Percentiles rank a stretch among this genome's conserved stretches.
Evolutionary conservation across 1,284 basidiomycete species (phyloP).

Genomic region (Coniferiporia sulphurascens): DNA sequence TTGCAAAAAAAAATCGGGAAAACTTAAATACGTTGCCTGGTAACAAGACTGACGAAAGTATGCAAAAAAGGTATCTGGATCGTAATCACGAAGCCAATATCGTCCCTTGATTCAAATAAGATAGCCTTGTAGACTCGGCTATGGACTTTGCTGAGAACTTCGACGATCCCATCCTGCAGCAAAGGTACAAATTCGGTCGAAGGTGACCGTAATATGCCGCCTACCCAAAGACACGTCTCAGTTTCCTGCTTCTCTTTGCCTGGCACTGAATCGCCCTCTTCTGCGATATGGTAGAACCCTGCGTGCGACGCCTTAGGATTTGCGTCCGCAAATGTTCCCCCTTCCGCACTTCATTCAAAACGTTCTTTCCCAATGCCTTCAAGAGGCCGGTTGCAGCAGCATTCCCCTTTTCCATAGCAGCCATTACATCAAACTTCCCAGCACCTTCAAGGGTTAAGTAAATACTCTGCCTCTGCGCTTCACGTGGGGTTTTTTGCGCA

Average conservation of each 20-base stretch:
- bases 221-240: slow-evolving; percentile 41
- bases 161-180: not conserved
- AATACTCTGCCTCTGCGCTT: too few species aligned
- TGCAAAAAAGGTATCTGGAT: too few species aligned
- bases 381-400: slow-evolving; percentile 30
- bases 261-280: slow-evolving; percentile 43
- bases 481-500: too few species aligned
- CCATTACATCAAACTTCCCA: too few species aligned
- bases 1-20: not conserved
- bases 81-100: not conserved
- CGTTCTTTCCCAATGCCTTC: not conserved
- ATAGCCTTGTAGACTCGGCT: not conserved
- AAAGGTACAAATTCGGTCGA: not conserved
- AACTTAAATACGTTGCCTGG: too few species aligned
- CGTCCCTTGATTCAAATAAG: not conserved
- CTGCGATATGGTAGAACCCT: slow-evolving; percentile 30
- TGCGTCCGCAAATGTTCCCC: not conserved
- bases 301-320: slow-evolving; percentile 33
- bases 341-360: not conserved
- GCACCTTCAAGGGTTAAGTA: too few species aligned
- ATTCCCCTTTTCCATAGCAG: slow-evolving; percentile 41
- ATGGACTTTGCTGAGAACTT: not conserved
- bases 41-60: too few species aligned
- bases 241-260: slow-evolving; percentile 35
- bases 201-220: slow-evolving; percentile 2